A percentile compares a stretch with the other conserved stretches of the same genome.
Conservation (phyloP, 2,329 filamentous ascomycete species). For the Sphaerulina musiva region DNA sequence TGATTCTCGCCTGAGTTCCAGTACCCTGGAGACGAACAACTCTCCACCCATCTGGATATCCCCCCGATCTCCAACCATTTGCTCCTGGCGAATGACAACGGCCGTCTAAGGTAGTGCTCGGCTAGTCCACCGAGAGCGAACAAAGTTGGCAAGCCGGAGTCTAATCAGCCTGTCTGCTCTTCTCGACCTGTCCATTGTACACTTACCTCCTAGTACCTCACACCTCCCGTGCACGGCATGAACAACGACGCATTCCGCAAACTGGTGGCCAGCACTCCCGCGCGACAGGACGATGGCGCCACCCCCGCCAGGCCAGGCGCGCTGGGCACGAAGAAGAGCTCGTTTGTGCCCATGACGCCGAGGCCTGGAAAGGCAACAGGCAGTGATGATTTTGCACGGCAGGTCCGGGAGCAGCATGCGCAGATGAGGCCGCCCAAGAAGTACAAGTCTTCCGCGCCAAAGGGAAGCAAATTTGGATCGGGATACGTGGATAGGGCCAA, state of each 20-base stretch:
- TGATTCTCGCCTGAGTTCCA: too few relatives aligned
- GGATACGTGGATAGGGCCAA: slow-evolving; percentile 82
- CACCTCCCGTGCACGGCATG: slow-evolving; percentile 49
- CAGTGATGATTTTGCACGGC: slow-evolving; percentile 69
- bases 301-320: slow-evolving; percentile 33
- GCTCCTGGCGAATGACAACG: too few relatives aligned
- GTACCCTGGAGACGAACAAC: too few relatives aligned
- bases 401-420: slow-evolving; percentile 67
- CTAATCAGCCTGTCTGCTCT: neutral
- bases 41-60: too few relatives aligned
- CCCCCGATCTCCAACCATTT: too few relatives aligned
- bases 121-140: neutral
- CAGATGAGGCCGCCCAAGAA: slow-evolving; percentile 53
- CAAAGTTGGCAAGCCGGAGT: neutral
- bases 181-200: neutral
- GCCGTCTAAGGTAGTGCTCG: too few relatives aligned
- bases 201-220: neutral
- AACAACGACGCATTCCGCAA: slow-evolving; percentile 93
- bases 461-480: slow-evolving; percentile 68
- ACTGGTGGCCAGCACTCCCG: slow-evolving; percentile 55
- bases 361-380: slow-evolving; percentile 54
- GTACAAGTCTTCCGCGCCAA: slow-evolving; percentile 69
- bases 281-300: slow-evolving; percentile 32
- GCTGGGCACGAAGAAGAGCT: slow-evolving; percentile 30
- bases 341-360: slow-evolving; percentile 81